These are phyloP conservation scores for Priceomyces melissophilus DNA, from an alignment of 805 yeast genomes.

Conservation along the genomic window DNA sequence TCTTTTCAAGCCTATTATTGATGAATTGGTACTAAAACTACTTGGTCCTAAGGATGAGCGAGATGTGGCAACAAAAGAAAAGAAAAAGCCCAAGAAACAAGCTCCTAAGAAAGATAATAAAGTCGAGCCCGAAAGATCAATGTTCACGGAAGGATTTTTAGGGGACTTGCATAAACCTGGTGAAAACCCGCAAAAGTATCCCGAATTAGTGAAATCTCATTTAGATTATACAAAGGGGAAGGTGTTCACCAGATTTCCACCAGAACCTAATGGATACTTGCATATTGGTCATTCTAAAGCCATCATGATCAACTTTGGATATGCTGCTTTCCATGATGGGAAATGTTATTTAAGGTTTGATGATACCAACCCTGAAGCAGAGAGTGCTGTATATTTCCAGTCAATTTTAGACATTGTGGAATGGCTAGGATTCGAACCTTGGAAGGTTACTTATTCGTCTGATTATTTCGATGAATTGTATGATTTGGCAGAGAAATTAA, in stretches of 20 bases:
- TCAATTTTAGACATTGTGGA: conserved; percentile 79
- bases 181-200: conserved; percentile 86
- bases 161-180: conserved; percentile 96
- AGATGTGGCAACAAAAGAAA: conserved; percentile 76
- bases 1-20: conserved; percentile 82
- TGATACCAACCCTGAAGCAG: conserved; percentile 99
- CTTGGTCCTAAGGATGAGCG: conserved; percentile 97
- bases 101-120: conserved; percentile 9
- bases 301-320: conserved; percentile 97
- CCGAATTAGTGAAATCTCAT: conserved; percentile 81
- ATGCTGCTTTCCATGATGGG: conserved; percentile 82
- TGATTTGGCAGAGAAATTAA: conserved; percentile 80
- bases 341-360: conserved; percentile 90
- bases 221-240: conserved; percentile 72
- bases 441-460: conserved; percentile 92
- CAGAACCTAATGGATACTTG: conserved; percentile 96
- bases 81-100: conserved; percentile 42
- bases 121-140: conserved; percentile 48
- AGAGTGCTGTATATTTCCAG: conserved; percentile 85
- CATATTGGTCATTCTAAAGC: conserved; percentile 99
- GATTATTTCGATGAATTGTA: conserved; percentile 92
- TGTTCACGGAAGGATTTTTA: conserved; percentile 93
- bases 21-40: conserved; percentile 62
- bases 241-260: conserved; percentile 95
- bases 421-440: conserved; percentile 95